A percentile compares a stretch with the other conserved stretches of the same genome.
Conservation (phyloP, 208 protist species). For the Herpetomonas tarakana region DNA sequence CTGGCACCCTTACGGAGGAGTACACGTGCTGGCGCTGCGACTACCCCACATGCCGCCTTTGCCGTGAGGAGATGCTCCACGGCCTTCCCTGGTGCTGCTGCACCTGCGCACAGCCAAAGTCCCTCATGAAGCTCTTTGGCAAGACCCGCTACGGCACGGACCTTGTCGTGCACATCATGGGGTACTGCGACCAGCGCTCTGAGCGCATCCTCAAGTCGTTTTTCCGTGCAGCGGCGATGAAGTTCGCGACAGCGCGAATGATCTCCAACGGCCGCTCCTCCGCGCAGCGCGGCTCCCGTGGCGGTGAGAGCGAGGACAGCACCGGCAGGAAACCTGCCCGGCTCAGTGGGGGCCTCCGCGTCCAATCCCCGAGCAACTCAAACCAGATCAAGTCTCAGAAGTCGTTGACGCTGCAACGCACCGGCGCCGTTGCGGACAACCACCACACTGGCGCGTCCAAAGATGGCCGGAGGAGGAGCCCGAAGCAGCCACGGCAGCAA, state of each 20-base stretch:
- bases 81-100: conserved; percentile 50
- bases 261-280: not conserved
- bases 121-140: conserved; percentile 67
- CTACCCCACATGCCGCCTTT: conserved; percentile 52
- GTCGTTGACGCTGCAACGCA: not conserved
- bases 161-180: conserved; percentile 56
- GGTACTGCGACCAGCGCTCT: conserved; percentile 63
- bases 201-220: conserved; percentile 63
- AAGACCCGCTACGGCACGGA: conserved; percentile 38
- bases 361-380: not conserved
- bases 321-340: not conserved
- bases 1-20: not conserved
- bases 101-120: conserved; percentile 36
- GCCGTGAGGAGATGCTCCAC: conserved; percentile 28
- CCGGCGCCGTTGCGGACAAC: not conserved
- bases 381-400: not conserved
- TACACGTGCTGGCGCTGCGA: conserved; percentile 56
- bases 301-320: not conserved
- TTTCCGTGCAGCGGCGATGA: conserved; percentile 44
- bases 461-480: not conserved
- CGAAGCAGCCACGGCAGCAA: not conserved
- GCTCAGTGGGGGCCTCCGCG: not conserved
- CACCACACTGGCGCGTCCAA: not conserved
- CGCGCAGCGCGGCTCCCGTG: not conserved
- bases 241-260: conserved; percentile 13